Base-by-base conservation (phyloP, 2,329 filamentous ascomycete species). In the Neonectria hederae region DNA sequence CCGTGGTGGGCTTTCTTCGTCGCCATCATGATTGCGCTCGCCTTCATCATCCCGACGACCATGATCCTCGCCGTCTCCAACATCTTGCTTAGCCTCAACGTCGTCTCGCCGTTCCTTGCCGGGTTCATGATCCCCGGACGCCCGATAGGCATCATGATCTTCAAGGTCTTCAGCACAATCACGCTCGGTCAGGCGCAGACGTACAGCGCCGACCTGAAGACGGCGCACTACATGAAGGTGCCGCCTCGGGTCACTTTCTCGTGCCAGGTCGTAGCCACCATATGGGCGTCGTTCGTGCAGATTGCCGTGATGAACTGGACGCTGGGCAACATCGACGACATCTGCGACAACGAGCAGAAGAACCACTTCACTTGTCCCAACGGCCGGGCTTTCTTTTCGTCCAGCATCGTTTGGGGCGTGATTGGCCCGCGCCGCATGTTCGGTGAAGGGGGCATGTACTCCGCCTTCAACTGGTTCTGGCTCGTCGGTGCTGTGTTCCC, bases 371-470 rank as follows among this genome's bases (percentile, higher is more conserved):
- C 75, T 4, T 82, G 80, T 55, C 80, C 80, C 11, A 81, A 81
- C 57, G 79, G 79, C n/a, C 76, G 72, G 2, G 67, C 75, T 0
- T 77, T 77, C 75, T 89, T 87, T 77, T 86, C 82, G 2, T 82
- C 82, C 6, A 87, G 84, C 4, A 79, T 87, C 13, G 83, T 86
- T 55, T 87, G 85, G 86, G 87, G 86, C 51, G 78, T 86, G 26
- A 87, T 89, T 52, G 87, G 87, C 0, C 86, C 86, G 0, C 71
- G 76, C 1, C 81, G 86, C 17, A 85, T 89, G 74, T 88, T 88
- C 74, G 83, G 83, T 2, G 74, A 79, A 0, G 84, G 83, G 8
- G 77, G 81, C n/a, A 79, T 86, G 38, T 88, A 88, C 69, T 76
- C 79, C 0, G 70, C 75, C 2, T 77, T 88, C 43, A 80, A 83